Base-by-base conservation (phyloP, 768 basidiomycete species). In the Phylloporus sp. region DNA sequence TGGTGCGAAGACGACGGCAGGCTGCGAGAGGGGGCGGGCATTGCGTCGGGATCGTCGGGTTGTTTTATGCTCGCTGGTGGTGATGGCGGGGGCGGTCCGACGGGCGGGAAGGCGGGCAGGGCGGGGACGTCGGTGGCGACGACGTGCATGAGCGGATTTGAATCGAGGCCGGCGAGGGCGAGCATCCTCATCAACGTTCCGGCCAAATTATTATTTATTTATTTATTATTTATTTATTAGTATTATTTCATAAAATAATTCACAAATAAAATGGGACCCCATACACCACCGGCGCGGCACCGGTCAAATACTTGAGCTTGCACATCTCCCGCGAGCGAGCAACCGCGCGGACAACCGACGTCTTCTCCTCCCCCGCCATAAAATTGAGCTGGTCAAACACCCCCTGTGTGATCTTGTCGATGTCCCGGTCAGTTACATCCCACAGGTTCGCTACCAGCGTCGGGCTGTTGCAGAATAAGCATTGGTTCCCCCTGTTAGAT, bases 341-440 rank as follows among this genome's bases (percentile, higher is more conserved):
- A 12, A 99, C 83, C 0, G 95, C 95, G 11, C 80, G 66, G 3
- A 91, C 82, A 12, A 91, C 79, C 54, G 77, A 84, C 50, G 61
- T 72, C 54, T 61, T 28, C 36, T 62, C 44, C 8, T 34, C 45
- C 7, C 18, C 29, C 13, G 10, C 18, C 42, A 31, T 10, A 18
- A 28, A 9, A 2, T 73, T 72, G 24, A 95, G 67, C 57, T 82
- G 80, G 56, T 85, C 83, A 59, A 97, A 86, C 15, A 97, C 93
- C 1, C 85, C 74, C 55, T 86, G 82, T 2, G 94, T 87, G 56
- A 97, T 84, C 59, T 89, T 89, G 75, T 99, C 95, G 60, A 98
- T 95, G 64, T 99, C 97, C 41, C 86, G 81, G 73, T 99, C 97
- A 0, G 95, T 98, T 8, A 98, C 97, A 62, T 98, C 97, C 97